phyloP scores from a whole-genome alignment of 768 basidiomycete genomes.

The Podaxis sp. region DNA sequence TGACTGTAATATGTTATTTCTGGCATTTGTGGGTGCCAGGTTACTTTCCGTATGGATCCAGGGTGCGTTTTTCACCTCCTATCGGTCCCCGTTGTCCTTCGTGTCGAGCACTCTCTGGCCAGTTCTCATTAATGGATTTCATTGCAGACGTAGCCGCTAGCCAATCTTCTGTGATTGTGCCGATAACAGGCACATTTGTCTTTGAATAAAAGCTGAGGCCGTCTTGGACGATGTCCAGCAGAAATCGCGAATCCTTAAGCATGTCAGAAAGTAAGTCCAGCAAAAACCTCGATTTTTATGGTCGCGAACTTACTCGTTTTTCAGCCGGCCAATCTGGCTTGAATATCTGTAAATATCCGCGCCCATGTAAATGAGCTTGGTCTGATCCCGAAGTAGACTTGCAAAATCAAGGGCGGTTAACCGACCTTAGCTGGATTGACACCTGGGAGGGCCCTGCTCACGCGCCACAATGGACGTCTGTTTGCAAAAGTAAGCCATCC shows the following conservation, averaged over 20 bases:
- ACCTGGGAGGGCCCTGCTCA: slow-evolving; percentile 42
- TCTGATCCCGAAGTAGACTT: slow-evolving; percentile 41
- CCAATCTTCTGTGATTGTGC: slow-evolving; percentile 9
- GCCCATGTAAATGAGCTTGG: slow-evolving; percentile 10
- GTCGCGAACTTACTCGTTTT: background rate
- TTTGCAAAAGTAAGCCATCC: slow-evolving; percentile 54
- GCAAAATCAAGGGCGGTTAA: slow-evolving; percentile 40
- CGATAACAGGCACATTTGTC: background rate
- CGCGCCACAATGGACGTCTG: slow-evolving; percentile 50
- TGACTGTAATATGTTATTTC: slow-evolving; percentile 1
- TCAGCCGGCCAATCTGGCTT: slow-evolving; percentile 27
- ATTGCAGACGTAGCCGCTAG: background rate
- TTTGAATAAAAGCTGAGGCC: slow-evolving; percentile 6
- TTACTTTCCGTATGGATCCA: slow-evolving; percentile 1
- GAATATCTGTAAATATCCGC: slow-evolving; percentile 33
- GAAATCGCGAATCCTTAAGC: slow-evolving; percentile 18
- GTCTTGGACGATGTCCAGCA: background rate
- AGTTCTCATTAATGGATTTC: background rate
- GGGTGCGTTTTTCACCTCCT: background rate
- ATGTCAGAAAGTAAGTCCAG: slow-evolving; percentile 3
- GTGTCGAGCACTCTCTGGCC: background rate
- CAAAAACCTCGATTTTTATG: background rate
- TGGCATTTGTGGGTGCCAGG: background rate
- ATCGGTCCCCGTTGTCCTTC: background rate
- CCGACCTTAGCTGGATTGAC: slow-evolving; percentile 58